Percentiles rank a stretch among this genome's conserved stretches.
Evolutionary conservation across 2,329 filamentous ascomycete species (phyloP).

Genomic region (Aspergillus thermomutatus): DNA sequence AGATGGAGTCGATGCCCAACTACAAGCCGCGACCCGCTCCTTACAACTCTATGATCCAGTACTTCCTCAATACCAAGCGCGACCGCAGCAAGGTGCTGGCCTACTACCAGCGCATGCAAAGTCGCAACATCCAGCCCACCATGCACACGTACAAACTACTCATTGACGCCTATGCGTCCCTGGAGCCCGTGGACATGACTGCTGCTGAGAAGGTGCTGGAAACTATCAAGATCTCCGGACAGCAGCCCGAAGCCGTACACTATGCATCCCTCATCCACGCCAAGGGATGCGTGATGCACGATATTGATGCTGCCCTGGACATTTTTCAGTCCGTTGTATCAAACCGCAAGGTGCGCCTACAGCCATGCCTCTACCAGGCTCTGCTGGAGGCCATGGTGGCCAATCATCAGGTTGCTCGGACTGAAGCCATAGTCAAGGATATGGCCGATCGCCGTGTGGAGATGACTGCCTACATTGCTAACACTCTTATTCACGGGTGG

Average conservation of each 20-base stretch:
- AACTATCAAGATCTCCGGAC: constrained; percentile 69
- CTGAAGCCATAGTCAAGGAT: constrained; percentile 67
- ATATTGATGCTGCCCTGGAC: constrained; percentile 76
- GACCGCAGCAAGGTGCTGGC: constrained; percentile 89
- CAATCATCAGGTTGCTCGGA: constrained; percentile 78
- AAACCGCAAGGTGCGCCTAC: constrained; percentile 64
- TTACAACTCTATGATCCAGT: constrained; percentile 99
- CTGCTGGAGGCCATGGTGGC: constrained; percentile 97
- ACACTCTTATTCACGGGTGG: constrained; percentile 97
- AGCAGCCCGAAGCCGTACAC: constrained; percentile 84
- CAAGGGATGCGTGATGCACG: constrained; percentile 88
- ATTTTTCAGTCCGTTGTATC: constrained; percentile 79
- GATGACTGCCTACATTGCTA: constrained; percentile 96
- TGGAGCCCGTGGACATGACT: constrained; percentile 85
- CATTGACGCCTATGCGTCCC: constrained; percentile 89
- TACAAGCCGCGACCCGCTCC: constrained; percentile 97
- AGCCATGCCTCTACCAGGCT: constrained; percentile 89
- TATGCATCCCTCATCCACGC: constrained; percentile 95
- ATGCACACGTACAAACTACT: constrained; percentile 97
- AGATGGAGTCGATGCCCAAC: constrained; percentile 98
- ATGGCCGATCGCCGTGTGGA: constrained; percentile 75
- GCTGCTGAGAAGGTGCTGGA: constrained; percentile 82
- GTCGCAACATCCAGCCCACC: constrained; percentile 81
- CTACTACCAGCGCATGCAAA: constrained; percentile 93
- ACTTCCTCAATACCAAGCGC: constrained; percentile 95